Evolutionary conservation across 192 early-diverging fungal genomes (phyloP).

Genomic region (Mortierella hygrophila): DNA sequence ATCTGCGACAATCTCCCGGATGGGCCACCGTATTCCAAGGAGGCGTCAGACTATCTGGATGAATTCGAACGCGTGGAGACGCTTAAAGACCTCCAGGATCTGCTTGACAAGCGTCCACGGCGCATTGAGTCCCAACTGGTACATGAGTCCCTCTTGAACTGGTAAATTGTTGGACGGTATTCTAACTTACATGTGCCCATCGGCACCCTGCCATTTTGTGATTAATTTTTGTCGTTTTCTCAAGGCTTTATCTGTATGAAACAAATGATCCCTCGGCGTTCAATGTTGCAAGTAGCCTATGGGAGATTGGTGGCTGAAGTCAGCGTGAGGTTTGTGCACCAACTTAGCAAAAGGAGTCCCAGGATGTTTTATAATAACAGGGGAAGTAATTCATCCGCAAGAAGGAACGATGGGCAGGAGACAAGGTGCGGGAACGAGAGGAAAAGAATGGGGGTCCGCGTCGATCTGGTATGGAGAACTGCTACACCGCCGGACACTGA

Average conservation of each 20-base stretch:
- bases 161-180: slow-evolving; percentile 17
- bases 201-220: background rate
- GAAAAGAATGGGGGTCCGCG: slow-evolving; percentile 22
- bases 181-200: background rate
- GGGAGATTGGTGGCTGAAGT: slow-evolving; percentile 32
- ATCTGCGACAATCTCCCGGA: slow-evolving; percentile 23
- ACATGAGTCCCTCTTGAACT: slow-evolving; percentile 34
- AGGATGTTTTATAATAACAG: slow-evolving; percentile 26
- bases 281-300: slow-evolving; percentile 20
- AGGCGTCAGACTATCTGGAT: slow-evolving; percentile 30
- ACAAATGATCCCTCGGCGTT: slow-evolving; percentile 33
- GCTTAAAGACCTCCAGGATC: slow-evolving; percentile 19
- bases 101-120: slow-evolving; percentile 20
- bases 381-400: slow-evolving; percentile 29
- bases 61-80: slow-evolving; percentile 22
- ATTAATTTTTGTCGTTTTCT: background rate
- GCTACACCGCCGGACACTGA: slow-evolving; percentile 28
- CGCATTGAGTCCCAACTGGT: slow-evolving; percentile 26
- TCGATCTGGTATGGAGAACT: slow-evolving; percentile 30
- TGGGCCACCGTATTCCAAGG: slow-evolving; percentile 18
- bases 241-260: slow-evolving; percentile 26
- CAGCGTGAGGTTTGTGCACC: slow-evolving; percentile 29
- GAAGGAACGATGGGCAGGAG: slow-evolving; percentile 18
- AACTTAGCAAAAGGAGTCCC: slow-evolving; percentile 24
- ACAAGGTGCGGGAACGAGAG: slow-evolving; percentile 12